phyloP scores from a whole-genome alignment of 1,139 yeast genomes.

The Blastobotrys arbuscula region DNA sequence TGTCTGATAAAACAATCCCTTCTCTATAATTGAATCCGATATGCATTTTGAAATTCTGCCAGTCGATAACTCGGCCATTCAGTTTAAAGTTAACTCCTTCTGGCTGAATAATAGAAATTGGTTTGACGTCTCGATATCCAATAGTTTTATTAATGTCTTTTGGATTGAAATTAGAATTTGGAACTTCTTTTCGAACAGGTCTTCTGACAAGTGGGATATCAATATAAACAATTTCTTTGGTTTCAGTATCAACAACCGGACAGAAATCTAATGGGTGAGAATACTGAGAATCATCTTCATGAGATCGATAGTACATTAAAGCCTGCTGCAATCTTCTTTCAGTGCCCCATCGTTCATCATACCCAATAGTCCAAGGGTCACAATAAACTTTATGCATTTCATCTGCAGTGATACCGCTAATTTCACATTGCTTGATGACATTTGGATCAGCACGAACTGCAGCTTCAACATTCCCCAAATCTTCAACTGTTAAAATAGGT shows the following conservation, averaged over 20 bases:
- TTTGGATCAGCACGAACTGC: conserved; percentile 61
- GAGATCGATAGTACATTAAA: conserved; percentile 68
- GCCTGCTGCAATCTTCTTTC: conserved; percentile 73
- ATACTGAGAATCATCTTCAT: conserved; percentile 72
- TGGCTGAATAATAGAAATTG: conserved; percentile 54
- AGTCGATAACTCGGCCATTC: conserved; percentile 61
- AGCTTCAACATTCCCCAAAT: conserved; percentile 56
- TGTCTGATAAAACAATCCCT: conserved; percentile 73
- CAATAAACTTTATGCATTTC: conserved; percentile 65
- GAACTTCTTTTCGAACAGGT: conserved; percentile 14
- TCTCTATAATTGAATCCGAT: conserved; percentile 82
- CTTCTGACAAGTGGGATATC: conserved; percentile 74
- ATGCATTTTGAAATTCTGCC: conserved; percentile 75
- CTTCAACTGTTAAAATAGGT: conserved; percentile 70
- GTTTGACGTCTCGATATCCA: conserved; percentile 14
- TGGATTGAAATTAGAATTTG: conserved; percentile 18
- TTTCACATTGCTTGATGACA: conserved; percentile 66
- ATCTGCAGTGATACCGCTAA: conserved; percentile 43
- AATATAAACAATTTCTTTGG: conserved; percentile 59
- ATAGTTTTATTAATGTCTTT: conserved; percentile 13
- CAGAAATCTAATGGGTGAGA: conserved; percentile 81
- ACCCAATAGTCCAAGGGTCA: conserved; percentile 86
- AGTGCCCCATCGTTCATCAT: conserved; percentile 81
- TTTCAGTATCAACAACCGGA: conserved; percentile 74
- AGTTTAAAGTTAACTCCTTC: conserved; percentile 73